These are phyloP conservation scores for Annulohypoxylon nitens DNA, from an alignment of 495 filamentous ascomycete species.

Conservation along the genomic window DNA sequence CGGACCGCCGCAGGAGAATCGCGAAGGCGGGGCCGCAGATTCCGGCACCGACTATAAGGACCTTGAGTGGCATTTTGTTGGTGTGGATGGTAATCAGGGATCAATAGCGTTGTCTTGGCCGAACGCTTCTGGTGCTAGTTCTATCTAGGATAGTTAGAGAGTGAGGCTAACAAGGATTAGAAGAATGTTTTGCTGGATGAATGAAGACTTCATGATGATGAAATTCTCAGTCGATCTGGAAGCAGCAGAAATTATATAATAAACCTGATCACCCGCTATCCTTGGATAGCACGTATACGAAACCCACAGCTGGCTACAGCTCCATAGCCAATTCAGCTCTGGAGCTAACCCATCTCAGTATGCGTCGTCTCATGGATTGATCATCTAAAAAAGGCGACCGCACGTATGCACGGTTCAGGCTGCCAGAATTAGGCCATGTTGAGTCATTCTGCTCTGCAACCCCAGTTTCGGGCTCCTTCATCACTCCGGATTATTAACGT, in stretches of 20 bases:
- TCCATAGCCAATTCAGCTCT: background rate
- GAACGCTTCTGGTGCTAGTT: background rate
- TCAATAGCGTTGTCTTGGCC: background rate
- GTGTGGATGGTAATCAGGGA: background rate
- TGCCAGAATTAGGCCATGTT: background rate
- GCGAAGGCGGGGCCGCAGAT: slow-evolving; percentile 87
- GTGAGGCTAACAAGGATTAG: background rate
- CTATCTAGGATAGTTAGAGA: background rate
- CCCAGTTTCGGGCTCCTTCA: background rate
- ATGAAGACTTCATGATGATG: background rate
- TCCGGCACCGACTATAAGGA: slow-evolving; percentile 91
- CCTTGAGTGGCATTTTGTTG: slow-evolving; percentile 60
- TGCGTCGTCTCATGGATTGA: background rate
- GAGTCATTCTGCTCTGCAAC: background rate
- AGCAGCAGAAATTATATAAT: slow-evolving; percentile 4
- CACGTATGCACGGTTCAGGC: background rate
- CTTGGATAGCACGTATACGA: background rate
- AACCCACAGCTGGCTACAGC: background rate
- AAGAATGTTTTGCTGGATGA: background rate
- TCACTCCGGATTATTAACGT: background rate
- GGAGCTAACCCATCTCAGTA: background rate
- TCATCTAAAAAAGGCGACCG: background rate
- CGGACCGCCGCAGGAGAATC: slow-evolving; percentile 50
- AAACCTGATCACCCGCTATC: background rate
- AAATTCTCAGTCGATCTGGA: background rate